phyloP scores from a whole-genome alignment of 805 yeast species.

The Clavispora carvajalis region DNA sequence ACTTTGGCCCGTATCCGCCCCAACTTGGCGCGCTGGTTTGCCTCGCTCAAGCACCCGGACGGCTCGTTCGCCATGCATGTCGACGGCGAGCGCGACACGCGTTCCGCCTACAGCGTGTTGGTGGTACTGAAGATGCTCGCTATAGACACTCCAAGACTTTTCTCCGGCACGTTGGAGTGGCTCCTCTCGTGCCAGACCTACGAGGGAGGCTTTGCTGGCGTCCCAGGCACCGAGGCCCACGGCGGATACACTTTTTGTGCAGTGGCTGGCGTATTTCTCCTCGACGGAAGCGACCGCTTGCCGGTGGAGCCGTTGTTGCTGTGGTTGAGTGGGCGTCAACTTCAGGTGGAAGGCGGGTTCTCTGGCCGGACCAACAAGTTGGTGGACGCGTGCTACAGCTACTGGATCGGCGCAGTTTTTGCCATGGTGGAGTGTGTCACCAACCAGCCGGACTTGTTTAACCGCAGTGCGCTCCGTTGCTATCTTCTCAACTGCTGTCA shows the following conservation, averaged over 20 bases:
- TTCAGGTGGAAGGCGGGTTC: slow-evolving; percentile 75
- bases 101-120: slow-evolving; percentile 87
- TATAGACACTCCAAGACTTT: slow-evolving; percentile 57
- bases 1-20: slow-evolving; percentile 26
- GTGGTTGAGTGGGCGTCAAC: slow-evolving; percentile 75
- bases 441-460: slow-evolving; percentile 27
- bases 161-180: slow-evolving; percentile 53
- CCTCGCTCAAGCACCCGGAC: slow-evolving; percentile 54
- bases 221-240: slow-evolving; percentile 80
- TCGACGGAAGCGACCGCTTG: slow-evolving; percentile 30
- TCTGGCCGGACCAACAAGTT: slow-evolving; percentile 88
- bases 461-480: slow-evolving; percentile 53
- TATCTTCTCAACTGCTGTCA: slow-evolving; percentile 81
- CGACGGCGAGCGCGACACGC: slow-evolving; percentile 79
- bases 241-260: slow-evolving; percentile 97
- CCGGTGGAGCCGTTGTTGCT: slow-evolving; percentile 46
- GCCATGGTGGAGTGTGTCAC: slow-evolving; percentile 56
- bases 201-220: slow-evolving; percentile 94
- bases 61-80: slow-evolving; percentile 76
- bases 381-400: slow-evolving; percentile 94
- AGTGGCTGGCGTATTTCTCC: slow-evolving; percentile 51
- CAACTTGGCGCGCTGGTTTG: slow-evolving; percentile 57
- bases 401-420: slow-evolving; percentile 85
- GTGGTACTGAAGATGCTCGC: slow-evolving; percentile 62
- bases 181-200: slow-evolving; percentile 71